Percentiles rank a stretch among this genome's conserved stretches.
These are phyloP conservation scores for Botrytis aclada DNA, from an alignment of 2,329 filamentous ascomycete genomes.

Conservation along the genomic window DNA sequence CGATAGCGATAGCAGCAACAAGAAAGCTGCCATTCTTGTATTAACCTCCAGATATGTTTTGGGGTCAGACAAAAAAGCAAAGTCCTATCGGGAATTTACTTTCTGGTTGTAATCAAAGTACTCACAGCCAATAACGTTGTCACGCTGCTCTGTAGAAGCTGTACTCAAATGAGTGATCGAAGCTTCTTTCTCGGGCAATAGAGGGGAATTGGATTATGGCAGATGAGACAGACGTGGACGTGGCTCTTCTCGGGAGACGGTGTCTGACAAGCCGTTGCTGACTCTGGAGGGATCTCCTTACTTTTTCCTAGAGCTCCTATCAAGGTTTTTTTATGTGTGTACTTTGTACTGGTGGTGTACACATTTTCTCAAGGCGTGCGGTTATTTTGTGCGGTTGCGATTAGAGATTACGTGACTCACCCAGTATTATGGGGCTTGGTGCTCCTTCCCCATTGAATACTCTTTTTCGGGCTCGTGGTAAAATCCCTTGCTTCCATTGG, in stretches of 20 bases:
- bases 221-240: slow-evolving; percentile 11
- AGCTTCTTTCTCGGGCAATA: not conserved
- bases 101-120: slow-evolving; percentile 1
- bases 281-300: not conserved
- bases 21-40: slow-evolving; percentile 15
- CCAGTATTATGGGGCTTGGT: not conserved
- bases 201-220: slow-evolving; percentile 2
- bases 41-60: not conserved
- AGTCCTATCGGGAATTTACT: slow-evolving; percentile 16
- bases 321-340: not conserved
- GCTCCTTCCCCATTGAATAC: not conserved
- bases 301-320: not conserved
- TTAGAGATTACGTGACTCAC: slow-evolving; percentile 1
- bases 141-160: slow-evolving; percentile 10
- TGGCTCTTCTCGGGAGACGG: slow-evolving; percentile 7
- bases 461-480: not conserved
- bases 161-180: not conserved
- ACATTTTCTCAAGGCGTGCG: not conserved
- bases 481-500: not conserved
- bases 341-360: not conserved
- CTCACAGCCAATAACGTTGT: slow-evolving; percentile 17
- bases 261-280: not conserved
- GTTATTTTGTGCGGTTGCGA: not conserved
- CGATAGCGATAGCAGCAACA: not conserved
- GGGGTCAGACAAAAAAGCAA: slow-evolving; percentile 7